A percentile compares a stretch with the other conserved stretches of the same genome.
Evolutionary conservation across 306 rosid species (phyloP).

Genomic region (Sophora flavescens): DNA sequence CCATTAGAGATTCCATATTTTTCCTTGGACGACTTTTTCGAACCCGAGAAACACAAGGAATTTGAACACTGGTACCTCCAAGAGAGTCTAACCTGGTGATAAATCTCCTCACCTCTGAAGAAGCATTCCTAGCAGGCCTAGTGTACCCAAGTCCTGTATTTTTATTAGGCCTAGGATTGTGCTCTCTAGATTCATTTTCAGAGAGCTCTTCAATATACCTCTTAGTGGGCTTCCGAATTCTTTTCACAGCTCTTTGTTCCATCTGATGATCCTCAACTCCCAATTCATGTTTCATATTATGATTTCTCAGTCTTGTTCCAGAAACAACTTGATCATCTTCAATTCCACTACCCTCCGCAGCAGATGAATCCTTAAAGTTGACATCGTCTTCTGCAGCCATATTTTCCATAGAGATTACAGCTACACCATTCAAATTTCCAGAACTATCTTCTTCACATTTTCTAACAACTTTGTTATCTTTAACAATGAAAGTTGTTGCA

Average conservation of each 20-base stretch:
- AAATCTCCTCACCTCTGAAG: constrained; percentile 65
- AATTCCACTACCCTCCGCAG: constrained; percentile 45
- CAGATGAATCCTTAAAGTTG: constrained; percentile 57
- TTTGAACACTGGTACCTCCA: constrained; percentile 81
- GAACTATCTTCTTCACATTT: constrained; percentile 56
- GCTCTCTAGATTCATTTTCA: constrained; percentile 76
- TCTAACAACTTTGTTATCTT: constrained; percentile 67
- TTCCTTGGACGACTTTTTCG: constrained; percentile 98
- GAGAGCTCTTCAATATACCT: constrained; percentile 99
- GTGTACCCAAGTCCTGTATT: constrained; percentile 48
- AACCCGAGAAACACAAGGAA: constrained; percentile 88
- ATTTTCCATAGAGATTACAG: constrained; percentile 44
- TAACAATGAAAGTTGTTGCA: constrained; percentile 70
- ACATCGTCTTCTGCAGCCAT: constrained; percentile 48
- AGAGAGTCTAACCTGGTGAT: constrained; percentile 77
- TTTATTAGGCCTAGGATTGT: constrained; percentile 59
- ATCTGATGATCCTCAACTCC: constrained; percentile 57
- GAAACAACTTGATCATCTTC: constrained; percentile 61
- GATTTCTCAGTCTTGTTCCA: constrained; percentile 53
- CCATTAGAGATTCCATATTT: constrained; percentile 77
- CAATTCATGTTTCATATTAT: constrained; percentile 58
- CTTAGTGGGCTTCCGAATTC: constrained; percentile 92
- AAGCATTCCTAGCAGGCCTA: constrained; percentile 58
- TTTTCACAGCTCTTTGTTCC: constrained; percentile 76
- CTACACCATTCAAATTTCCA: constrained; percentile 51